Evolutionary conservation across 2,329 filamentous ascomycete species (phyloP).

Genomic region (Fusarium metavorans): DNA sequence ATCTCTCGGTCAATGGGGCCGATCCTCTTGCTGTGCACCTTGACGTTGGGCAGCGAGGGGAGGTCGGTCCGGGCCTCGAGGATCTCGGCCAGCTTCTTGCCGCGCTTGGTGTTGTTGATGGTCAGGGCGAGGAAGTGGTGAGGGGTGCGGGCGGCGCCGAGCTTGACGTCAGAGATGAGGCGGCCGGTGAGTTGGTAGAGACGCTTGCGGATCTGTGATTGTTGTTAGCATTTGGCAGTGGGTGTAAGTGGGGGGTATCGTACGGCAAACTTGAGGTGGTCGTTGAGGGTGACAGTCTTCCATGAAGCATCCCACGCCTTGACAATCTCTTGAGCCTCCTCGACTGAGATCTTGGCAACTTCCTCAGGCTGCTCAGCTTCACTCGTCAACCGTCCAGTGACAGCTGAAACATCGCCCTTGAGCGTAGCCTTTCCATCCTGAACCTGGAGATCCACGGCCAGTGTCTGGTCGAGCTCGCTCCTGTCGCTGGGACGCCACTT

Average conservation of each 20-base stretch:
- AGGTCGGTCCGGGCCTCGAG: conserved; percentile 64
- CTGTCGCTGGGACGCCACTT: conserved; percentile 50
- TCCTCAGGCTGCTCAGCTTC: conserved; percentile 43
- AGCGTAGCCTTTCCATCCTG: conserved; percentile 56
- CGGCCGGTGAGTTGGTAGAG: conserved; percentile 84
- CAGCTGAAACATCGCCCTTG: conserved; percentile 50
- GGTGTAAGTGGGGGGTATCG: conserved; percentile 42
- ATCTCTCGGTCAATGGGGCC: conserved; percentile 80
- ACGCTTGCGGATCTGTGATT: conserved; percentile 80
- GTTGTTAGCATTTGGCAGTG: conserved; percentile 24
- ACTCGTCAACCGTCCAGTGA: conserved; percentile 50
- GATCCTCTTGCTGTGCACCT: conserved; percentile 71
- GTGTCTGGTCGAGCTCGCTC: conserved; percentile 50
- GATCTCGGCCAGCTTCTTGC: conserved; percentile 72
- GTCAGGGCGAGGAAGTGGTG: conserved; percentile 67
- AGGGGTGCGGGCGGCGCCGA: conserved; percentile 67
- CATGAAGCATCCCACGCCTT: conserved; percentile 66
- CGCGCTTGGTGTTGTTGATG: conserved; percentile 65
- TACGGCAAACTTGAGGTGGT: conserved; percentile 81
- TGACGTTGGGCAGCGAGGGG: conserved; percentile 74
- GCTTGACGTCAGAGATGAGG: conserved; percentile 76
- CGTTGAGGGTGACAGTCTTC: conserved; percentile 67
- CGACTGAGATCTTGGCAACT: conserved; percentile 44
- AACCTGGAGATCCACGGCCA: conserved; percentile 54
- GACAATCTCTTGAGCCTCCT: conserved; percentile 58